These are phyloP conservation scores for Cladophialophora immunda DNA, from an alignment of 2,329 filamentous ascomycete species.

Conservation along the genomic window DNA sequence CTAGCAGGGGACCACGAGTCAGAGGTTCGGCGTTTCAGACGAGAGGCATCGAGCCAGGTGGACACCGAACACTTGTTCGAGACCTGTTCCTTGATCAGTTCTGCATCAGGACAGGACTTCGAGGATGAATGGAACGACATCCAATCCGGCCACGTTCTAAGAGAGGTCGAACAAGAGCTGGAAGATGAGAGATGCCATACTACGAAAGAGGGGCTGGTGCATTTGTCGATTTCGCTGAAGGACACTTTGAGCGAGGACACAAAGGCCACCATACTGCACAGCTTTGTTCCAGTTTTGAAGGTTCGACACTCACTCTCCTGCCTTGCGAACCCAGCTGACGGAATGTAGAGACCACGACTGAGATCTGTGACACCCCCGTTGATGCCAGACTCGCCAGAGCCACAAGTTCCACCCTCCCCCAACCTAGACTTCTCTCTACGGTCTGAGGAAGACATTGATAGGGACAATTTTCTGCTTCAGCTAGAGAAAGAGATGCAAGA, in stretches of 20 bases:
- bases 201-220: constrained; percentile 31
- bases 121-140: constrained; percentile 28
- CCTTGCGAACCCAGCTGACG: constrained; percentile 3
- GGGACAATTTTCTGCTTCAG: constrained; percentile 18
- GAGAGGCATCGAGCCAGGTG: constrained; percentile 7
- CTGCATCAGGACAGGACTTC: constrained; percentile 8
- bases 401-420: constrained; percentile 8
- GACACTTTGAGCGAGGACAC: constrained; percentile 7
- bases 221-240: constrained; percentile 18
- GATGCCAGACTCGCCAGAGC: constrained; percentile 6
- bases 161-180: constrained; percentile 17
- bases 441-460: constrained; percentile 10
- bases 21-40: constrained; percentile 53
- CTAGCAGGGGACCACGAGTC: constrained; percentile 52
- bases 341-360: constrained; percentile 11
- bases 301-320: background rate
- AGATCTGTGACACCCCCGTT: constrained; percentile 17
- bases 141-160: constrained; percentile 7
- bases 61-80: constrained; percentile 9
- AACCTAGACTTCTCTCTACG: constrained; percentile 8
- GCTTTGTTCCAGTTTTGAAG: background rate
- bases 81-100: background rate
- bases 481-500: constrained; percentile 23
- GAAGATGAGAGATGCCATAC: constrained; percentile 26
- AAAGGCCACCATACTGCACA: constrained; percentile 8